A percentile compares a stretch with the other conserved stretches of the same genome.
Conservation (phyloP, 1,139 yeast species). For the Hyphopichia pseudoburtonii region DNA sequence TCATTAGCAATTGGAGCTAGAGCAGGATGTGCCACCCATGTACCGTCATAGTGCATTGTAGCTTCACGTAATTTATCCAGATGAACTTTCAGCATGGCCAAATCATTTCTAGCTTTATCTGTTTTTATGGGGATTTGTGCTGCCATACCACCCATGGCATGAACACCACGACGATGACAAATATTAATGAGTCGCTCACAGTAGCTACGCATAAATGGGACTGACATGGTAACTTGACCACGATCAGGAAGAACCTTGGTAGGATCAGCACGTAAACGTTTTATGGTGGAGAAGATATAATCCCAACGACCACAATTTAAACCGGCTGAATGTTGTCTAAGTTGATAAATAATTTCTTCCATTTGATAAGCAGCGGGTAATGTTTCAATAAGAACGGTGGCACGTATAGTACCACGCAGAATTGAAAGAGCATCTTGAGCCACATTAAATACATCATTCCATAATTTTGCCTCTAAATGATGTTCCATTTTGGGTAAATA, state of each 20-base stretch:
- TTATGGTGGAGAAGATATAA: constrained; percentile 72
- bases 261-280: constrained; percentile 62
- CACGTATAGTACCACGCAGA: constrained; percentile 73
- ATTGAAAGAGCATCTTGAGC: constrained; percentile 68
- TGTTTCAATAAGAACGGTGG: constrained; percentile 76
- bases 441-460: constrained; percentile 74
- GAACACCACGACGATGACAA: constrained; percentile 74
- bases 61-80: constrained; percentile 24
- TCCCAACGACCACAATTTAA: constrained; percentile 86
- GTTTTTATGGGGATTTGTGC: constrained; percentile 44
- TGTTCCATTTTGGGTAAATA: constrained; percentile 82
- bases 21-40: constrained; percentile 22
- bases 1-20: constrained; percentile 17
- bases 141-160: constrained; percentile 86
- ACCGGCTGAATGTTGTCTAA: constrained; percentile 73
- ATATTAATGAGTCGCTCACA: constrained; percentile 67
- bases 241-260: constrained; percentile 71
- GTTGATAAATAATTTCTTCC: constrained; percentile 78
- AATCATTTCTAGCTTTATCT: constrained; percentile 20
- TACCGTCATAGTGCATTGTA: constrained; percentile 18
- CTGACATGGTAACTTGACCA: constrained; percentile 71
- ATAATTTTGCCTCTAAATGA: constrained; percentile 73
- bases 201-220: constrained; percentile 72
- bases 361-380: constrained; percentile 76
- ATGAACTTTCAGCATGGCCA: constrained; percentile 26